Evolutionary conservation across 129 eudicot species (phyloP), one percentile per base, ranked within the genome.

Genomic region (Rutidosis leptorrhynchoides): DNA sequence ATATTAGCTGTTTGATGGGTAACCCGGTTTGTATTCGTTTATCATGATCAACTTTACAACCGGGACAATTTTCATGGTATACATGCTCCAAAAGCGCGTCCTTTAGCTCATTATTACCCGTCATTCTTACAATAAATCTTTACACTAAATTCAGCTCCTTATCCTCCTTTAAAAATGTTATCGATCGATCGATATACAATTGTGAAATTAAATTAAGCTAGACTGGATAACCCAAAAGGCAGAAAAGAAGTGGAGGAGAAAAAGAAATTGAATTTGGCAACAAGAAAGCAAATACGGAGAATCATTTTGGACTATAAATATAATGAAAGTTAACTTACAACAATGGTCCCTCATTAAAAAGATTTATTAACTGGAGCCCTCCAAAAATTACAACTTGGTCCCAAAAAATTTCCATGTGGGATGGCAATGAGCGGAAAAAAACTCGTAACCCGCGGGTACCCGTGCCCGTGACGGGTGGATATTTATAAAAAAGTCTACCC

Each of bases 11-110:
- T 56, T 67, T 67, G 20, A 78, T 29, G 19, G 82, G 82, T 16
- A 67, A 72, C 33, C 82, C 82, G 15, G 49, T 67, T 27, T 53
- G 70, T 42, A 40, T 67, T 57, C 58, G 65, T 61, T 78, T 78
- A 6, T 49, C 23, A 7, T 46, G 79, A 72, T 78, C 82, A 66
- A 78, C 71, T 66, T 78, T 67, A 68, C 82, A 78, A 20, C 82
- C 82, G 0, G 82, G 82, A 25, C 82, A 78, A 12, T 78, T 78
- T 21, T 78, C 79, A 4, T 78, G 59, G 62, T 78, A 78, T 30
- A 45, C 73, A 0, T 37, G 63, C 57, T 75, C 74, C 79, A 75
- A 59, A 60, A 75, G 74, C 69, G 16, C 26, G 6, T 23, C n/a
- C 26, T 58, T 25, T 49, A 74, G 22, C 16, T 57, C 73, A 2